Base-by-base conservation (phyloP, 1,139 yeast species). In the Kodamaea plutei region DNA sequence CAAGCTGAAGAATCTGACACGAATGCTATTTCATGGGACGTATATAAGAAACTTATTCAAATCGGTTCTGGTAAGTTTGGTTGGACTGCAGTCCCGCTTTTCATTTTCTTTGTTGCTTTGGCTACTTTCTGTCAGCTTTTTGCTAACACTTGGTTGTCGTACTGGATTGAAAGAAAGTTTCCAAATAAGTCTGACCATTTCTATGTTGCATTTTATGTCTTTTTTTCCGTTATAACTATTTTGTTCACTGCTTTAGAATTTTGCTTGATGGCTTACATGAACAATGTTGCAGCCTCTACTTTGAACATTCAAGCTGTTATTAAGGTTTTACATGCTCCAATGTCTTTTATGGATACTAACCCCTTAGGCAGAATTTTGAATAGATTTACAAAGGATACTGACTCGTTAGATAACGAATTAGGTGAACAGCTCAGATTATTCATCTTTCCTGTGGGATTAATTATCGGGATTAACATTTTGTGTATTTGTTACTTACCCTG, bases 311-410 rank as follows among this genome's bases (percentile, higher is more conserved):
- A 45, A 31, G 70, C 72, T 6, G 62, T 62, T 23, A 48, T 47
- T 17, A 59, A 48, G 33, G 49, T 67, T 11, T 56, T 67, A 39
- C 70, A 64, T 44, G 64, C 67, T 1, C 73, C 73, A 28, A 64
- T 67, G 72, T 52, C 62, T 29, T 67, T 56, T 43, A 56, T 67
- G 52, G 73, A 67, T 47, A 58, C 69, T 10, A 66, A 61, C 29
- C 73, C 73, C 5, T 48, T 65, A 45, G 73, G 73, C 13, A 55
- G 73, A 50, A 58, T 68, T 20, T 55, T 68, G 47, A 66, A 66
- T 49, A 51, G 89, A 82, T 35, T 95, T 42, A 65, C 72, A 6
- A 66, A 64, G 42, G 73, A 68, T 44, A 66, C 73, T 7, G 73
- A 68, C 44, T 56, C 68, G 7, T 59, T 68, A 41, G 73, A 67